These are phyloP conservation scores for Didymella arachidicola DNA, from an alignment of 2,329 filamentous ascomycete species.

Conservation along the genomic window DNA sequence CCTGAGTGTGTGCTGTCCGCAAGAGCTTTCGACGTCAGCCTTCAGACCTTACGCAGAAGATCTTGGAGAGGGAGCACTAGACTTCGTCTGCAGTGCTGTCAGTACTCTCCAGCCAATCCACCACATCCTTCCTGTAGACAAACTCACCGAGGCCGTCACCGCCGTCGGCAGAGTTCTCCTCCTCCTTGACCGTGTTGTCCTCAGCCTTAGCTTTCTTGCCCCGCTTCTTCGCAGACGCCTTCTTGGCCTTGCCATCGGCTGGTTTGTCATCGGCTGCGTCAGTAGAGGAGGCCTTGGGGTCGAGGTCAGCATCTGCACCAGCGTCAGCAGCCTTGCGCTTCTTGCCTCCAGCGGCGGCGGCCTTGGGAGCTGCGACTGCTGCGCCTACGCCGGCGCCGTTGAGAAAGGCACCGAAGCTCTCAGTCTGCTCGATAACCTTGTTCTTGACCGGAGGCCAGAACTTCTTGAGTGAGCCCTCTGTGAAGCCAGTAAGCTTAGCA, in stretches of 20 bases:
- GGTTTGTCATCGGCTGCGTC: conserved; percentile 12
- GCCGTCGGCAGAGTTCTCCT: conserved; percentile 25
- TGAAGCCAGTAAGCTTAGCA: conserved; percentile 40
- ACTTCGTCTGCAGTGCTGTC: conserved; percentile 15
- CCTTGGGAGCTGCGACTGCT: conserved; percentile 13
- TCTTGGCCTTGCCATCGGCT: conserved; percentile 18
- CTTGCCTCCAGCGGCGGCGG: conserved; percentile 7
- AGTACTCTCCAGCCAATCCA: conserved; percentile 24
- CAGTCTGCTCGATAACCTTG: conserved; percentile 37
- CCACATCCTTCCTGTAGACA: conserved; percentile 11
- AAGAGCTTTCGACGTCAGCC: not conserved
- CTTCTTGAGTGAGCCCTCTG: conserved; percentile 44
- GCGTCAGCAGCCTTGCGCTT: conserved; percentile 38
- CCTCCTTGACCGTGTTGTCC: conserved; percentile 11
- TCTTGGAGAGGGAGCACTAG: not conserved
- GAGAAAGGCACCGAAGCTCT: conserved; percentile 34
- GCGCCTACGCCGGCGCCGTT: conserved; percentile 2
- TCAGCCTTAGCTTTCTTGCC: conserved; percentile 34
- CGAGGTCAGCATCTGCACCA: conserved; percentile 11
- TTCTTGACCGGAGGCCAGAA: conserved; percentile 44
- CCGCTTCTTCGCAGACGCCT: conserved; percentile 27
- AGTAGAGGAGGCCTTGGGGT: conserved; percentile 3
- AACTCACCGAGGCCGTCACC: conserved; percentile 33
- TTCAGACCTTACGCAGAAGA: not conserved
- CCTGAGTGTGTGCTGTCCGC: not conserved